Percentiles rank a stretch among this genome's conserved stretches.
Evolutionary conservation across 768 basidiomycete species (phyloP).

Genomic region (Amanita rimosa): DNA sequence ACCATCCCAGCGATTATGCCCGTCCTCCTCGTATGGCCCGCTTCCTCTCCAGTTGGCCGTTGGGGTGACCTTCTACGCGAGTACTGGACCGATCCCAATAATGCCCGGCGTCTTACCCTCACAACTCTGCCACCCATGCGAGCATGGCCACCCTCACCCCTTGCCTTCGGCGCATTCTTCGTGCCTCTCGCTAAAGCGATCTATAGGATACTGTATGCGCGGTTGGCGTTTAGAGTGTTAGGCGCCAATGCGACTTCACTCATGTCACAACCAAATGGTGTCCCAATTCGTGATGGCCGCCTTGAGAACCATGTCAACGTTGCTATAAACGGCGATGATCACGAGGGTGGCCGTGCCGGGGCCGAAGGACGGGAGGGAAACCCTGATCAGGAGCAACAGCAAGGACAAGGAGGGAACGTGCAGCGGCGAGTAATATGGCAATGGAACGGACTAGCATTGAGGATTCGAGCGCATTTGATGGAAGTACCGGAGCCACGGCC

Average conservation of each 20-base stretch:
- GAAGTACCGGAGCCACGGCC: not conserved
- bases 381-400: not conserved
- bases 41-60: conserved; percentile 23
- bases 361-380: not conserved
- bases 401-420: not conserved
- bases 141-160: conserved; percentile 50
- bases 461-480: conserved; percentile 1
- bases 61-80: conserved; percentile 18
- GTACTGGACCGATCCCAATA: conserved; percentile 22
- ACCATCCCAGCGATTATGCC: conserved; percentile 26
- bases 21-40: conserved; percentile 37
- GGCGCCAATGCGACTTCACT: conserved; percentile 24
- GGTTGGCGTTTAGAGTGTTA: conserved; percentile 31
- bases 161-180: conserved; percentile 41
- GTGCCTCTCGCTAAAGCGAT: conserved; percentile 34
- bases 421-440: conserved; percentile 7
- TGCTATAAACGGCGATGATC: not conserved
- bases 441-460: conserved; percentile 6
- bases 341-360: not conserved
- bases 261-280: conserved; percentile 3
- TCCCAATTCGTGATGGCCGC: not conserved
- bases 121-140: conserved; percentile 4
- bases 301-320: not conserved
- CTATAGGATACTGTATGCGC: conserved; percentile 30
- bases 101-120: conserved; percentile 22